These are phyloP conservation scores for Oxyria digyna DNA, from an alignment of 148 eudicot species.

Conservation along the genomic window DNA sequence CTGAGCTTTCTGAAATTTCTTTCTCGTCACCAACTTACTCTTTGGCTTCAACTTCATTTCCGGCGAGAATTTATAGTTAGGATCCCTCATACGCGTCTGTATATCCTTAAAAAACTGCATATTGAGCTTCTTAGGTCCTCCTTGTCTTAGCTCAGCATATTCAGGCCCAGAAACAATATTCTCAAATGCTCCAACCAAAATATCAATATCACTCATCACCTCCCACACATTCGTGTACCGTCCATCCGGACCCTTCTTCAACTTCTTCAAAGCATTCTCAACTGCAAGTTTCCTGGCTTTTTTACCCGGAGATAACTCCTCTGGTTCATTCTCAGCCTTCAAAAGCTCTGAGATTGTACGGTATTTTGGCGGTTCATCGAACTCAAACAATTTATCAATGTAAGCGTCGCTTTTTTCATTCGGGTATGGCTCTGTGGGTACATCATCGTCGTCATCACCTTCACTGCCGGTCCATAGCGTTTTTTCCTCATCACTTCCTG, in stretches of 20 bases:
- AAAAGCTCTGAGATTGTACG: constrained; percentile 57
- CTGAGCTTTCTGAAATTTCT: constrained; percentile 81
- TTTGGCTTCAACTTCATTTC: constrained; percentile 87
- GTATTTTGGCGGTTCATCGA: constrained; percentile 74
- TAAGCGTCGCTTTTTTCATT: constrained; percentile 79
- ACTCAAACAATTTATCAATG: constrained; percentile 79
- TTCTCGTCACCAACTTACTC: constrained; percentile 63
- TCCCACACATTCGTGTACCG: constrained; percentile 90
- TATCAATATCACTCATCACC: constrained; percentile 86
- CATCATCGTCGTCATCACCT: constrained; percentile 73
- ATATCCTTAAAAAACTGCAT: constrained; percentile 90
- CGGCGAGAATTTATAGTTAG: constrained; percentile 73
- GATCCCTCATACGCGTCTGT: constrained; percentile 91
- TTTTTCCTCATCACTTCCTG: constrained; percentile 89
- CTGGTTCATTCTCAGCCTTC: constrained; percentile 73
- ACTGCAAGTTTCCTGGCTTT: constrained; percentile 89
- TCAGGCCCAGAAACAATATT: constrained; percentile 92
- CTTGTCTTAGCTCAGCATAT: constrained; percentile 80
- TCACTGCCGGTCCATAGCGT: constrained; percentile 90
- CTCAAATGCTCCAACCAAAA: constrained; percentile 87
- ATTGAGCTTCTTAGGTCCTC: constrained; percentile 77
- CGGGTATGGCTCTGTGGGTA: constrained; percentile 79
- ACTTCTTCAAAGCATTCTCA: constrained; percentile 82
- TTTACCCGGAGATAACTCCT: constrained; percentile 85
- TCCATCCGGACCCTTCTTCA: constrained; percentile 96